phyloP scores from a whole-genome alignment of 176 grass and related monocot species.

The Raddia guianensis region DNA sequence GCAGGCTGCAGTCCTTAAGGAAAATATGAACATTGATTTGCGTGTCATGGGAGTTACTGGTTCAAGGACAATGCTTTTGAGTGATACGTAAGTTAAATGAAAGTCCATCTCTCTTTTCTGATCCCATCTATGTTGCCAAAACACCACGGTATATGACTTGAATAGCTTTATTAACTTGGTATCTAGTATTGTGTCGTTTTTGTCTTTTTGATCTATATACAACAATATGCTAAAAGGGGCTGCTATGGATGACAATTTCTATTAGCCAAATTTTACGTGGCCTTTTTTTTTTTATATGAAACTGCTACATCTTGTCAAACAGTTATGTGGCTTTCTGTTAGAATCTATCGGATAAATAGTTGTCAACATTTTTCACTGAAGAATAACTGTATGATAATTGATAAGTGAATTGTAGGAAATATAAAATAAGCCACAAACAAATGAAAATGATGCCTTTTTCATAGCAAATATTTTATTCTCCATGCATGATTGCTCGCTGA shows the following conservation, averaged over 20 bases:
- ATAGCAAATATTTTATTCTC: background rate
- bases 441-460: background rate
- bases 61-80: constrained; percentile 73
- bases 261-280: no score
- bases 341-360: background rate
- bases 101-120: background rate
- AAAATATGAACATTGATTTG: constrained; percentile 88
- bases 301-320: background rate
- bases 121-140: background rate
- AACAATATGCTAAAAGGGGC: background rate
- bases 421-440: background rate
- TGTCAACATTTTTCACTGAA: background rate
- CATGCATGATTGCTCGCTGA: constrained; percentile 1
- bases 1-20: constrained; percentile 72
- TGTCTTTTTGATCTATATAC: background rate
- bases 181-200: background rate
- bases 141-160: background rate
- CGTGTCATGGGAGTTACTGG: constrained; percentile 86
- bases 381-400: background rate
- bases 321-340: background rate
- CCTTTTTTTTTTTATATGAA: background rate
- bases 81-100: constrained; percentile 59
- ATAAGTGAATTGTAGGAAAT: background rate
- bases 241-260: background rate
- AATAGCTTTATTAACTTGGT: constrained; percentile 15